Percentiles rank a stretch among this genome's conserved stretches.
These are phyloP conservation scores for Trametes meyenii DNA, from an alignment of 768 basidiomycete genomes.

Conservation along the genomic window DNA sequence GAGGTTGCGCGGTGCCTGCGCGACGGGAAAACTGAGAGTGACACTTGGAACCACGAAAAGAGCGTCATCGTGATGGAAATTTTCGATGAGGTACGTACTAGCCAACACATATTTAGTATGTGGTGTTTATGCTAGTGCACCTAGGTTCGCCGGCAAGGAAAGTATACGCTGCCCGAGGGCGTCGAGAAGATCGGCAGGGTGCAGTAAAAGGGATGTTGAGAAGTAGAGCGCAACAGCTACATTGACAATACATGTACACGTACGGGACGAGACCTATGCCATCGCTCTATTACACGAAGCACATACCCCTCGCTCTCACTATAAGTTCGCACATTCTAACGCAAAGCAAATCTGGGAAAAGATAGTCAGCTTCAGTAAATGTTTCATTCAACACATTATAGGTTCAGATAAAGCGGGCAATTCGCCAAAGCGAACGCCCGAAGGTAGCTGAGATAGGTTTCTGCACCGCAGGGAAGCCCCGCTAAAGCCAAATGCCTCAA, in stretches of 20 bases:
- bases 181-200: slow-evolving; percentile 46
- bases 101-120: too few relatives aligned
- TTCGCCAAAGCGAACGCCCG: slow-evolving; percentile 53
- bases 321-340: too few relatives aligned
- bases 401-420: slow-evolving; percentile 51
- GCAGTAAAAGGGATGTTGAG: slow-evolving; percentile 4
- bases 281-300: neutral
- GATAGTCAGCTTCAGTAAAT: neutral
- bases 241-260: neutral
- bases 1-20: slow-evolving; percentile 80
- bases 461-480: slow-evolving; percentile 71
- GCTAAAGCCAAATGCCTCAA: slow-evolving; percentile 97
- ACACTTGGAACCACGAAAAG: slow-evolving; percentile 76
- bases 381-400: neutral
- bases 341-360: neutral
- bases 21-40: slow-evolving; percentile 74
- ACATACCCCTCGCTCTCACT: too few relatives aligned
- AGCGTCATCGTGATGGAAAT: slow-evolving; percentile 80
- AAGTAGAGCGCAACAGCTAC: neutral
- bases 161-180: slow-evolving; percentile 62
- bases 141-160: slow-evolving; percentile 69
- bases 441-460: slow-evolving; percentile 92
- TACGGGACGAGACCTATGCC: neutral
- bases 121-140: slow-evolving; percentile 1
- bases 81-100: slow-evolving; percentile 74